These are phyloP conservation scores for Flammula alnicola DNA, from an alignment of 1,284 basidiomycete species.

Conservation along the genomic window DNA sequence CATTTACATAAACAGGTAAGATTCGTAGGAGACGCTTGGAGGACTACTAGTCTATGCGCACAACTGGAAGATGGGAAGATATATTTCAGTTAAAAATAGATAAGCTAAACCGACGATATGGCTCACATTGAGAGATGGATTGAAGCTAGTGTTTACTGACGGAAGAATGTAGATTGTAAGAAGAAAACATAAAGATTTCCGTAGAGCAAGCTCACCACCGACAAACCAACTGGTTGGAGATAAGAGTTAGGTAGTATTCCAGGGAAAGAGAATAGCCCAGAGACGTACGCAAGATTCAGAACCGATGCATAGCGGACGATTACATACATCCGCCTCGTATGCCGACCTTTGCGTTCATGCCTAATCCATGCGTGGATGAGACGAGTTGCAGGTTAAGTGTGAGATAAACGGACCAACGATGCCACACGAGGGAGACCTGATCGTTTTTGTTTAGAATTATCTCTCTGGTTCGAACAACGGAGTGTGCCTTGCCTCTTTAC, in stretches of 20 bases:
- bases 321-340: conserved; percentile 23
- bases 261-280: background rate
- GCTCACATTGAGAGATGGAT: conserved; percentile 18
- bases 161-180: background rate
- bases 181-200: background rate
- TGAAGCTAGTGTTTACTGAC: conserved; percentile 21
- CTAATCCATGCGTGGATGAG: conserved; percentile 5
- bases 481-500: conserved; percentile 18
- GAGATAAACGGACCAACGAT: conserved; percentile 18
- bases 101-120: background rate
- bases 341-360: conserved; percentile 21
- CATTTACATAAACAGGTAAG: background rate
- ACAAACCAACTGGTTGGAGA: conserved; percentile 20
- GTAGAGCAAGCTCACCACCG: conserved; percentile 17
- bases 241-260: background rate
- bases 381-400: background rate
- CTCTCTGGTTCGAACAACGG: too few species aligned
- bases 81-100: background rate
- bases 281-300: conserved; percentile 21
- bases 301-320: conserved; percentile 25
- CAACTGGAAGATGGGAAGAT: conserved; percentile 2
- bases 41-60: too few species aligned
- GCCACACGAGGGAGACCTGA: conserved; percentile 22
- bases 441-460: background rate
- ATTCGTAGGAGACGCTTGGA: background rate